A percentile compares a stretch with the other conserved stretches of the same genome.
phyloP scores from a whole-genome alignment of 2,329 filamentous ascomycete species.

The Penicillium sp. region DNA sequence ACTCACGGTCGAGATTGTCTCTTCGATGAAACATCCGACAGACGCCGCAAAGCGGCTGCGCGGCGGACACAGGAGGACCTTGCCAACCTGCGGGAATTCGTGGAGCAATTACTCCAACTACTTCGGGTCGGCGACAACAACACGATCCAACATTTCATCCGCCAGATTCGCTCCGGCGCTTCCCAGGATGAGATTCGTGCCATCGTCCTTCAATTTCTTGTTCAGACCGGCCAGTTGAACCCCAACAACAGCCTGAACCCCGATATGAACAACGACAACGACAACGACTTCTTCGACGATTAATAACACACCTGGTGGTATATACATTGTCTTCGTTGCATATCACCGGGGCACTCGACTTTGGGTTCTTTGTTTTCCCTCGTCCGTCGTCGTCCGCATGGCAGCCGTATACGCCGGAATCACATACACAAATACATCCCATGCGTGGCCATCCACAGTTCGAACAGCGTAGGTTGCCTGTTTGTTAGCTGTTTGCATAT shows the following conservation, averaged over 20 bases:
- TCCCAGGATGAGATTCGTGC: constrained; percentile 16
- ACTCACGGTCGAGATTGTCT: constrained; percentile 32
- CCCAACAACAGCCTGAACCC: background rate
- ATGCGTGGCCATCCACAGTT: background rate
- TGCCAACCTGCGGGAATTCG: constrained; percentile 23
- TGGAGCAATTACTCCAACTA: constrained; percentile 27
- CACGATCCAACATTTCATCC: constrained; percentile 23
- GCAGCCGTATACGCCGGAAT: background rate
- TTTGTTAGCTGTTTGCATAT: background rate
- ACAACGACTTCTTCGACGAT: constrained; percentile 7
- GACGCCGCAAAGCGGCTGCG: constrained; percentile 34
- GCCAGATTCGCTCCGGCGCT: constrained; percentile 26
- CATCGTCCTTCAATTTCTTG: constrained; percentile 2
- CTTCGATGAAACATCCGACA: constrained; percentile 34
- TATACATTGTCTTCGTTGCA: constrained; percentile 9
- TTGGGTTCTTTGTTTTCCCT: background rate
- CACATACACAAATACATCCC: constrained; percentile 6
- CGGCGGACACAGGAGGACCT: constrained; percentile 30
- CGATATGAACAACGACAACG: constrained; percentile 6
- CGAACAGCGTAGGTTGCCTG: background rate
- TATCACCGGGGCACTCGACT: constrained; percentile 9
- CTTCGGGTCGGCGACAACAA: constrained; percentile 23
- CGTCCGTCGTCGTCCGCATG: background rate
- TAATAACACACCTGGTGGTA: background rate
- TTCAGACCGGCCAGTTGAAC: background rate